Conservation (phyloP, 495 filamentous ascomycete species). For the Oidiodendron maius region DNA sequence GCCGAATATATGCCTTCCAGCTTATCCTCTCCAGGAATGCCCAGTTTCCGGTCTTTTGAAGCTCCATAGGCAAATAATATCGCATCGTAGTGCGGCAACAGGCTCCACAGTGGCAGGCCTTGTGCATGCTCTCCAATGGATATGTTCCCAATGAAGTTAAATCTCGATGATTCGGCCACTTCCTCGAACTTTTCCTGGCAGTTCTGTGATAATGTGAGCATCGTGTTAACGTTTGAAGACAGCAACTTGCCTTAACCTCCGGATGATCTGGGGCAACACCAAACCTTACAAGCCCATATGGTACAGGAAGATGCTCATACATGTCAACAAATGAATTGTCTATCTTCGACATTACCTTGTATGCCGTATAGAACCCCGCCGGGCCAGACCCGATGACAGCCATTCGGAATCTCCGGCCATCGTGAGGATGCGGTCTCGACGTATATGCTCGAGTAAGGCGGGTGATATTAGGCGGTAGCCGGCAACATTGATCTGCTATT, state of each 20-base stretch:
- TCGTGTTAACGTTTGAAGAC: background rate
- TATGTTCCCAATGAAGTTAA: constrained; percentile 90
- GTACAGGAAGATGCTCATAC: constrained; percentile 91
- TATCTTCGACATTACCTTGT: constrained; percentile 70
- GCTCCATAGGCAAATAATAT: constrained; percentile 92
- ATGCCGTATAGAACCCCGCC: constrained; percentile 92
- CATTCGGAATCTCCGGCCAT: constrained; percentile 59
- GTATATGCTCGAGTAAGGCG: constrained; percentile 16
- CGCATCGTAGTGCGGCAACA: constrained; percentile 84
- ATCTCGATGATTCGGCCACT: constrained; percentile 71
- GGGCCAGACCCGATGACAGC: constrained; percentile 93
- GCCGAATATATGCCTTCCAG: constrained; percentile 78
- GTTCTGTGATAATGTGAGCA: constrained; percentile 64
- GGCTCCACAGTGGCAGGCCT: constrained; percentile 58
- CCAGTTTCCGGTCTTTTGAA: constrained; percentile 69
- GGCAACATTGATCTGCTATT: background rate
- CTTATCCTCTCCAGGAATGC: constrained; percentile 72
- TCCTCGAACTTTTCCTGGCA: constrained; percentile 90
- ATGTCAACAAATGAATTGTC: constrained; percentile 76
- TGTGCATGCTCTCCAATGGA: constrained; percentile 56
- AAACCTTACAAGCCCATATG: constrained; percentile 86
- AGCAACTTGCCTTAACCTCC: constrained; percentile 77
- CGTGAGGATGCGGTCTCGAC: constrained; percentile 18
- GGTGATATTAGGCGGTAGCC: background rate
- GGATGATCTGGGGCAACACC: constrained; percentile 97